A percentile compares a stretch with the other conserved stretches of the same genome.
phyloP scores from a whole-genome alignment of 805 yeast genomes.

The Sugiyamaella americana region DNA sequence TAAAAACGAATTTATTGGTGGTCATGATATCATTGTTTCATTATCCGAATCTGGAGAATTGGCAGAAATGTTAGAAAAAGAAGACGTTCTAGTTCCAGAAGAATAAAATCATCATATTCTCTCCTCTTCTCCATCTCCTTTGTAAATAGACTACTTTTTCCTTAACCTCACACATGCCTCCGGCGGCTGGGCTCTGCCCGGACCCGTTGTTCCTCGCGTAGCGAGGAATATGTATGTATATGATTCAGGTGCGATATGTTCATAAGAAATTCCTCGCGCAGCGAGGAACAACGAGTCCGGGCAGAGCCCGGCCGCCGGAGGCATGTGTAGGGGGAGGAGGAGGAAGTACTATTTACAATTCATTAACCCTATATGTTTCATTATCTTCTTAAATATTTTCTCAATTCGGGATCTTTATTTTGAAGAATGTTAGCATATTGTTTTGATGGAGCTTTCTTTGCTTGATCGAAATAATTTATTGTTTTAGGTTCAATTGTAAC shows the following conservation, averaged over 20 bases:
- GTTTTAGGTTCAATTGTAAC: slow-evolving; percentile 42
- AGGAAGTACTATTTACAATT: background rate
- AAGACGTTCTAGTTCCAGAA: slow-evolving; percentile 73
- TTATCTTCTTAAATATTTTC: slow-evolving; percentile 57
- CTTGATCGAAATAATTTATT: slow-evolving; percentile 48
- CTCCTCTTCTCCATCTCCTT: too few species aligned
- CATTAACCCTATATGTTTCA: too few species aligned
- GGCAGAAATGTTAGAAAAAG: slow-evolving; percentile 72
- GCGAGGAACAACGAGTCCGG: too few species aligned
- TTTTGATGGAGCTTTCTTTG: slow-evolving; percentile 58
- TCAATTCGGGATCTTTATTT: slow-evolving; percentile 47
- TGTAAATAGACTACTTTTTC: too few species aligned
- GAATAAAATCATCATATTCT: too few species aligned
- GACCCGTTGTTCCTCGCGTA: background rate
- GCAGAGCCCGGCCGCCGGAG: too few species aligned
- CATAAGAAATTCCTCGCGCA: too few species aligned
- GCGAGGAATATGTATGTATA: background rate
- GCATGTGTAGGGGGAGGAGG: too few species aligned
- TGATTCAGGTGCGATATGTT: background rate
- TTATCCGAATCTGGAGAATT: slow-evolving; percentile 89
- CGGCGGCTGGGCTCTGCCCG: background rate
- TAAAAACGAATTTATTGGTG: slow-evolving; percentile 86
- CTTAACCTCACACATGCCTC: too few species aligned
- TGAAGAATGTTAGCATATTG: slow-evolving; percentile 51
- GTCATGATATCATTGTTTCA: slow-evolving; percentile 88